Evolutionary conservation across 2,329 filamentous ascomycete genomes (phyloP).

Genomic region (Fusarium verticillioides): DNA sequence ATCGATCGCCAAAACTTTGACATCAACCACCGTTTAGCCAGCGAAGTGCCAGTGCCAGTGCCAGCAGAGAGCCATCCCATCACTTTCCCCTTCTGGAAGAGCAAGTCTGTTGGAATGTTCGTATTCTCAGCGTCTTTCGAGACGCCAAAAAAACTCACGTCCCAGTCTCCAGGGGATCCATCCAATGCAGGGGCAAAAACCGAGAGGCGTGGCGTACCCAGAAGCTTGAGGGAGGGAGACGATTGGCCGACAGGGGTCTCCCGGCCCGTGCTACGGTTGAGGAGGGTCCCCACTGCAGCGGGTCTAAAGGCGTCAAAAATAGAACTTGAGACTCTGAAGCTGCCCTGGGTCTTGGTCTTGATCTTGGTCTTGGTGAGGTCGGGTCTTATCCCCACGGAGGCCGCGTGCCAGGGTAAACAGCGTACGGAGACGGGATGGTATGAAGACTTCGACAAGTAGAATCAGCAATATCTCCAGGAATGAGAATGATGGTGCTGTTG

Average conservation of each 20-base stretch:
- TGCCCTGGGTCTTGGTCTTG: constrained; percentile 10
- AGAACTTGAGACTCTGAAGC: constrained; percentile 28
- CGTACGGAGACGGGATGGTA: background rate
- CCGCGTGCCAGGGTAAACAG: constrained; percentile 27
- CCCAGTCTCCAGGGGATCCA: background rate
- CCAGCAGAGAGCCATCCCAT: constrained; percentile 5
- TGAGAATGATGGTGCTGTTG: background rate
- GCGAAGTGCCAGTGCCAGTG: constrained; percentile 2
- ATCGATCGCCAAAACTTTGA: constrained; percentile 27
- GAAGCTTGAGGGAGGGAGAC: constrained; percentile 1
- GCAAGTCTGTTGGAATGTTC: constrained; percentile 16
- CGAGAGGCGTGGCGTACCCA: constrained; percentile 25
- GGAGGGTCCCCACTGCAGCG: constrained; percentile 25
- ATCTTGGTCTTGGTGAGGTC: background rate
- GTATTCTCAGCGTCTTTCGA: constrained; percentile 25
- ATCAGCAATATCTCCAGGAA: background rate
- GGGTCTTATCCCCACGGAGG: constrained; percentile 26
- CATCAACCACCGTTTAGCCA: background rate
- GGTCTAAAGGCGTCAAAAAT: constrained; percentile 42
- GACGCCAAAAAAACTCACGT: constrained; percentile 3
- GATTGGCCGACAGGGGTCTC: constrained; percentile 24
- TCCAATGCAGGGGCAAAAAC: constrained; percentile 32
- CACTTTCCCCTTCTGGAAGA: constrained; percentile 34
- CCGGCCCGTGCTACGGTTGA: constrained; percentile 18
- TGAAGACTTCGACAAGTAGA: background rate